Base-by-base conservation (phyloP, 2,329 filamentous ascomycete species). In the Tolypocladium capitatum region DNA sequence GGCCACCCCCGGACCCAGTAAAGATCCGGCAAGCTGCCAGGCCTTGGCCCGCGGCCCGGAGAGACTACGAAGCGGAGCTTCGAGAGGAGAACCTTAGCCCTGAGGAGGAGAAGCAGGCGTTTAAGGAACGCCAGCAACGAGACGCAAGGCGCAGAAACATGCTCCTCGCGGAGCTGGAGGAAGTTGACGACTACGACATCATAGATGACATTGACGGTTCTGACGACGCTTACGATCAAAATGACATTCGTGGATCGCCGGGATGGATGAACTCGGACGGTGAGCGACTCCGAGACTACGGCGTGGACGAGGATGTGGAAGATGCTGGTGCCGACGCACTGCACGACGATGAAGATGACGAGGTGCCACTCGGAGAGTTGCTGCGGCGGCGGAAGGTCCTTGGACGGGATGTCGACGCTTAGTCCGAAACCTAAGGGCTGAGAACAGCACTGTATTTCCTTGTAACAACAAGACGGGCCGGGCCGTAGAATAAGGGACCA, bases 181-280 rank as follows among this genome's bases (percentile, higher is more conserved):
- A 77, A 55, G 55, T 66, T 10, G 77, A 79, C 28, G 82, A 80
- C 55, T 80, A 80, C 2, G 72, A 75, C 34, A 55, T 63, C 49
- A 56, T 54, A 59, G 79, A 76, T 1, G 73, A 80, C 3, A 73
- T 76, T 53, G 73, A 80, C 49, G 75, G 78, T 4, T 69, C 70
- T 1, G 75, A 80, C 7, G 53, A 53, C 3, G 58, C 55, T 13
- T 46, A 47, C 16, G 44, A 54, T 11, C 54, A 50, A 2, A 56
- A 58, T 3, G 58, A 57, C 11, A 18, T 13, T 16, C 47, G 54
- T 53, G 55, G 55, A 3, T 53, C 55, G 56, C 73, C 74, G 38
- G 75, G 69, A 5, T 92, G 86, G 86, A 78, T 73, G 0, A 91
- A 90, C 54, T 73, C 78, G 0, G 85, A 91, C 46, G 86, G 86